These are phyloP conservation scores for Phaeoacremonium minimum DNA, from an alignment of 2,329 filamentous ascomycete genomes.

Conservation along the genomic window DNA sequence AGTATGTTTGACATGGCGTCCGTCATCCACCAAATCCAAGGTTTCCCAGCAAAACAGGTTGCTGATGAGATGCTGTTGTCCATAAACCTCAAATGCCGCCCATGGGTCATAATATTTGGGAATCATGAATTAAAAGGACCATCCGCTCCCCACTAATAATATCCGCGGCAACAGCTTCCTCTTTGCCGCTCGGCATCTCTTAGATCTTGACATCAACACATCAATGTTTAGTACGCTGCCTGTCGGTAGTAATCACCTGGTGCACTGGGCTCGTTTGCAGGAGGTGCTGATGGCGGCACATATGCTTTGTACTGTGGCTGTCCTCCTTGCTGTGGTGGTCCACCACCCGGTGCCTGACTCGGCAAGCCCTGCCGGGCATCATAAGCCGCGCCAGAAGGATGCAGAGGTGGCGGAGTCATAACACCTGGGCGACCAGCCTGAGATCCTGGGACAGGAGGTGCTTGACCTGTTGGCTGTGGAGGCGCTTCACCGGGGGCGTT, in stretches of 20 bases:
- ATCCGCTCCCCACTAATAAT: too few species aligned
- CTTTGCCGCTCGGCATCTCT: too few species aligned
- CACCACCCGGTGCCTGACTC: conserved; percentile 28
- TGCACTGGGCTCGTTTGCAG: conserved; percentile 35
- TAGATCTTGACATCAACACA: too few species aligned
- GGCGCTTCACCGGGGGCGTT: conserved; percentile 16
- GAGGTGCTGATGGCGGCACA: conserved; percentile 38
- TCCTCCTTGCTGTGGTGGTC: conserved; percentile 12
- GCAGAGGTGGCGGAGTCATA: conserved; percentile 37
- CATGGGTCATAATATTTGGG: too few species aligned
- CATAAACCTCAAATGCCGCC: too few species aligned
- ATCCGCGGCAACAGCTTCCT: too few species aligned
- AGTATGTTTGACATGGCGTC: too few species aligned
- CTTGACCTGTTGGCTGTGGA: conserved; percentile 27
- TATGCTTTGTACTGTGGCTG: conserved; percentile 59
- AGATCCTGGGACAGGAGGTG: conserved; percentile 35
- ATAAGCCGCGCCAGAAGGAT: conserved; percentile 38
- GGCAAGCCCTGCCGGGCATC: conserved; percentile 47
- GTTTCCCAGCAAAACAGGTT: too few species aligned
- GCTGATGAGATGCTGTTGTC: too few species aligned
- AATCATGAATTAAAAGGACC: too few species aligned
- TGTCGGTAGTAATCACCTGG: conserved; percentile 55
- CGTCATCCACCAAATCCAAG: too few species aligned
- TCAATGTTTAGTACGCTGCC: conserved; percentile 6
- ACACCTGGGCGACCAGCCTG: conserved; percentile 22